These are phyloP conservation scores for Lentinus polychrous DNA, from an alignment of 1,284 basidiomycete species.

Conservation along the genomic window DNA sequence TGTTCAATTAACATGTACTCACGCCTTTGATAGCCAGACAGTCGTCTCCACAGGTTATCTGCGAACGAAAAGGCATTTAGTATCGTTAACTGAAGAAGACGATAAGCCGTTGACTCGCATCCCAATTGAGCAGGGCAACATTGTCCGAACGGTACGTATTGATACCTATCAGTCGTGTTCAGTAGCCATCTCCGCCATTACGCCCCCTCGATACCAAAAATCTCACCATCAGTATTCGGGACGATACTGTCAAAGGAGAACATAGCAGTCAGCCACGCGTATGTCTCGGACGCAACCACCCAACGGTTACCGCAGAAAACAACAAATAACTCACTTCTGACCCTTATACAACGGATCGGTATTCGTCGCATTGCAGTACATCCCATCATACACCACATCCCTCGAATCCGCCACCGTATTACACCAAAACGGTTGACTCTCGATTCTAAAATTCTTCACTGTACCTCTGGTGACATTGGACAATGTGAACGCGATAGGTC, in stretches of 20 bases:
- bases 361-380: constrained; percentile 57
- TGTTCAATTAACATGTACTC: constrained; percentile 15
- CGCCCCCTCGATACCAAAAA: not conserved
- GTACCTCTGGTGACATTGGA: constrained; percentile 39
- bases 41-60: constrained; percentile 56
- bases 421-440: constrained; percentile 62
- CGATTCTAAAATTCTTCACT: constrained; percentile 47
- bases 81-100: too few relatives aligned
- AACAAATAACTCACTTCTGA: constrained; percentile 36
- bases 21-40: constrained; percentile 64
- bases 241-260: constrained; percentile 36
- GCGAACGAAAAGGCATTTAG: too few relatives aligned
- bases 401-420: constrained; percentile 49
- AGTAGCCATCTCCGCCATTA: constrained; percentile 1
- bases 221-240: constrained; percentile 57
- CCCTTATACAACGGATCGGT: constrained; percentile 41
- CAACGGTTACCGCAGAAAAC: not conserved
- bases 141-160: constrained; percentile 53
- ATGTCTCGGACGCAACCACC: not conserved
- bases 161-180: constrained; percentile 33
- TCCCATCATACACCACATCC: constrained; percentile 52
- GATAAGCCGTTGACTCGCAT: constrained; percentile 29
- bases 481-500: constrained; percentile 56
- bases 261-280: constrained; percentile 3
- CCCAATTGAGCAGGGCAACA: constrained; percentile 48